These are phyloP conservation scores for Cladorrhinum sp. DNA, from an alignment of 2,329 filamentous ascomycete genomes.

Conservation along the genomic window DNA sequence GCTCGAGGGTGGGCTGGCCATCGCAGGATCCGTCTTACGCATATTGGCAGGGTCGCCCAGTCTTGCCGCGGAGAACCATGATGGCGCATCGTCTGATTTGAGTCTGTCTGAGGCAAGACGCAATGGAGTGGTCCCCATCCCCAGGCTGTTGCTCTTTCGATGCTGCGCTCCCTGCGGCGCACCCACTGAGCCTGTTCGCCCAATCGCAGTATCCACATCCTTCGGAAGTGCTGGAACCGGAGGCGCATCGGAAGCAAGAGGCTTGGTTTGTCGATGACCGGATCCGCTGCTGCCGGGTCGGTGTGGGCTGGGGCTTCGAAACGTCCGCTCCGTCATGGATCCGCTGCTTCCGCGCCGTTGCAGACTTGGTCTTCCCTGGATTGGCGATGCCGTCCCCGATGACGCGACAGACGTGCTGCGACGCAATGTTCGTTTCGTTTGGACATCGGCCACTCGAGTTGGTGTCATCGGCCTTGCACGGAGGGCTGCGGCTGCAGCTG, in stretches of 20 bases:
- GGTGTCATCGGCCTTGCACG: slow-evolving; percentile 74
- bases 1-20: slow-evolving; percentile 34
- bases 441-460: slow-evolving; percentile 74
- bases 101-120: slow-evolving; percentile 53
- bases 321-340: slow-evolving; percentile 87
- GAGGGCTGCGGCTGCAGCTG: slow-evolving; percentile 82
- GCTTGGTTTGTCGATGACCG: slow-evolving; percentile 15
- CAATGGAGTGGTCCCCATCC: slow-evolving; percentile 43
- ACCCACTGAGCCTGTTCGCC: slow-evolving; percentile 16
- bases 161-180: slow-evolving; percentile 18
- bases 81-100: slow-evolving; percentile 37
- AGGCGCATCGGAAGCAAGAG: slow-evolving; percentile 49
- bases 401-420: slow-evolving; percentile 72
- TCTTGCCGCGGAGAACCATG: slow-evolving; percentile 49
- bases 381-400: slow-evolving; percentile 36
- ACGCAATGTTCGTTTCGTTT: slow-evolving; percentile 80
- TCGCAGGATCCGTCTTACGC: slow-evolving; percentile 43
- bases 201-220: slow-evolving; percentile 34
- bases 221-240: slow-evolving; percentile 73
- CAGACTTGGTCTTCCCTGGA: slow-evolving; percentile 39
- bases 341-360: slow-evolving; percentile 66
- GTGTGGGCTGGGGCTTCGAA: slow-evolving; percentile 70
- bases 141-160: slow-evolving; percentile 37
- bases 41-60: slow-evolving; percentile 44
- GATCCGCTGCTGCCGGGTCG: slow-evolving; percentile 39